phyloP scores from a whole-genome alignment of 257 asterid genomes.

The Capsicum pubescens region DNA sequence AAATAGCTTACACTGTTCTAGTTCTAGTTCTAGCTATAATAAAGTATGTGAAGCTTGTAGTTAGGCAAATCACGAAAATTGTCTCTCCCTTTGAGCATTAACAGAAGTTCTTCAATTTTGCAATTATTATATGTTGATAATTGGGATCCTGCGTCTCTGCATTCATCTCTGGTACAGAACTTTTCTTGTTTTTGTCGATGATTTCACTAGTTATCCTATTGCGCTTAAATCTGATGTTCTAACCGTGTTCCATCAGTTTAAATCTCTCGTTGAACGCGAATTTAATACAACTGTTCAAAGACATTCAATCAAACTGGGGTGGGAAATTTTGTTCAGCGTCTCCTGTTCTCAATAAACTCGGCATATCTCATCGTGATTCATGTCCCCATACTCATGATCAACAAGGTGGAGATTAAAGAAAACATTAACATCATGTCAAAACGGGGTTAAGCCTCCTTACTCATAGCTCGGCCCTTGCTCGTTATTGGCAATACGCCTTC shows the following conservation, averaged over 20 bases:
- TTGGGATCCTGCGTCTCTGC: not conserved
- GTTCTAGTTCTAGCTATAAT: not conserved
- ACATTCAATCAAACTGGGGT: not conserved
- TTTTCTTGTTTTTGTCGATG: not conserved
- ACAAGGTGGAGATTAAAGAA: not conserved
- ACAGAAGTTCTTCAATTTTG: not conserved
- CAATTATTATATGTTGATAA: not conserved
- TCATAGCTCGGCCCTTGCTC: not conserved
- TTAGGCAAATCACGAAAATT: not conserved
- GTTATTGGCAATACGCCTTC: too few relatives aligned
- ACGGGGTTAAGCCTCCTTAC: too few relatives aligned
- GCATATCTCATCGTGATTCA: not conserved
- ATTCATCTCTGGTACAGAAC: too few relatives aligned
- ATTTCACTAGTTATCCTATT: not conserved
- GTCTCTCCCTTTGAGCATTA: not conserved
- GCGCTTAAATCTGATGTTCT: not conserved
- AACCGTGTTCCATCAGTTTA: not conserved
- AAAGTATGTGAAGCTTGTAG: not conserved
- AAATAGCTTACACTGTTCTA: not conserved
- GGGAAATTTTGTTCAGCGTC: not conserved
- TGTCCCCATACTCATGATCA: not conserved
- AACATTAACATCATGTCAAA: too few relatives aligned
- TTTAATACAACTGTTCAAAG: not conserved
- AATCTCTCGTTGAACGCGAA: not conserved
- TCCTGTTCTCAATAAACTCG: not conserved